Conservation (phyloP, 192 early-diverging fungal genomes). For the Backusella tuberculispora region DNA sequence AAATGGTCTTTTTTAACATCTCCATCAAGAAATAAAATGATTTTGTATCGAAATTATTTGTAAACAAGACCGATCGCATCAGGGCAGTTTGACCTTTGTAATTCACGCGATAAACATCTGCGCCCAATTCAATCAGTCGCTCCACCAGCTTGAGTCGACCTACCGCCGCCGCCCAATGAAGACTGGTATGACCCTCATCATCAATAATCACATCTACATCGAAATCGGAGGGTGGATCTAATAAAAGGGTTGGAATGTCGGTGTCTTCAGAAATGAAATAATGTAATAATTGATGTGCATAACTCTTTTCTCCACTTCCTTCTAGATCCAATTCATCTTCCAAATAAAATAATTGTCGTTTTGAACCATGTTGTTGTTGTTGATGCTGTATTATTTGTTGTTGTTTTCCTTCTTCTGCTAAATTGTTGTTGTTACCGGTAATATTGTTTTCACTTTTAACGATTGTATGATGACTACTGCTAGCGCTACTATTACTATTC, state of each 20-base stretch:
- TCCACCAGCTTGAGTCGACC: slow-evolving; percentile 76
- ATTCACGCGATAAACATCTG: slow-evolving; percentile 75
- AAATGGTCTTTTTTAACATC: slow-evolving; percentile 75
- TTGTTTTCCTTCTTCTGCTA: not conserved
- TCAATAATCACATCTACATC: slow-evolving; percentile 90
- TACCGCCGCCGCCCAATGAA: slow-evolving; percentile 97
- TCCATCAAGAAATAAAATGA: slow-evolving; percentile 76
- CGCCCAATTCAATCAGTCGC: slow-evolving; percentile 75
- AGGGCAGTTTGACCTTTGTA: slow-evolving; percentile 88
- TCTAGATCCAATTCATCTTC: slow-evolving; percentile 49
- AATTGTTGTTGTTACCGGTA: not conserved
- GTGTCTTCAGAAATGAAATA: slow-evolving; percentile 32
- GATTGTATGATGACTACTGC: not conserved
- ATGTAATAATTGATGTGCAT: slow-evolving; percentile 27
- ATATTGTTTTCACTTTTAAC: slow-evolving; percentile 36
- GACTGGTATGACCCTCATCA: slow-evolving; percentile 91
- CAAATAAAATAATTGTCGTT: slow-evolving; percentile 28
- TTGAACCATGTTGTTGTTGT: not conserved
- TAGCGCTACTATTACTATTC: not conserved
- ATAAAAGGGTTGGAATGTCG: slow-evolving; percentile 25
- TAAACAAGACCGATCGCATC: slow-evolving; percentile 87
- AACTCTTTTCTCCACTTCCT: slow-evolving; percentile 55
- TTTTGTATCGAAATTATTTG: slow-evolving; percentile 87
- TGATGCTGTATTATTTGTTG: not conserved
- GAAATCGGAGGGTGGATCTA: slow-evolving; percentile 62